A percentile compares a stretch with the other conserved stretches of the same genome.
Conservation (phyloP, 2,329 filamentous ascomycete species). For the Aspergillus persii region DNA sequence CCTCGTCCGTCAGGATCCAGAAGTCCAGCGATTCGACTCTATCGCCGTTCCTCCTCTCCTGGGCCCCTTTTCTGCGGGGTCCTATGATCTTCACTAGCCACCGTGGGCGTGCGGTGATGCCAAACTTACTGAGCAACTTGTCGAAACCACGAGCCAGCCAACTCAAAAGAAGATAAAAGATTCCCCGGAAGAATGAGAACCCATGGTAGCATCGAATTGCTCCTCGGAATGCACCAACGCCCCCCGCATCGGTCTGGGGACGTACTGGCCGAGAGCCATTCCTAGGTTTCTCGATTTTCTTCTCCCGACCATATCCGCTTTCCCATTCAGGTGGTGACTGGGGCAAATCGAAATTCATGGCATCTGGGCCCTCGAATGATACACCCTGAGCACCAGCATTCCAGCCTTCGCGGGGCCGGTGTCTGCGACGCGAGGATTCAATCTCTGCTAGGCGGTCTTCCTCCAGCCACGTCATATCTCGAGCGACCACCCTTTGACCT, state of each 20-base stretch:
- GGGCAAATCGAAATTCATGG: constrained; percentile 34
- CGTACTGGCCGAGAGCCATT: constrained; percentile 35
- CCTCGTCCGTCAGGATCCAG: constrained; percentile 54
- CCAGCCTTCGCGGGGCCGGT: constrained; percentile 16
- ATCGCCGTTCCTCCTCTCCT: constrained; percentile 11
- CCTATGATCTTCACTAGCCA: constrained; percentile 55
- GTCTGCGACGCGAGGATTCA: constrained; percentile 48
- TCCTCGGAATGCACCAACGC: constrained; percentile 75
- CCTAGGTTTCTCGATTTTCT: constrained; percentile 42
- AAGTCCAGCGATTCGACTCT: constrained; percentile 46
- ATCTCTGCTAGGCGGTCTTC: constrained; percentile 79
- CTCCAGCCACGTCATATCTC: constrained; percentile 84
- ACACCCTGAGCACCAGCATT: constrained; percentile 14
- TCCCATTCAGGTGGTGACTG: constrained; percentile 38
- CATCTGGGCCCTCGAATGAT: constrained; percentile 32
- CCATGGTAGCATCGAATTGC: constrained; percentile 75
- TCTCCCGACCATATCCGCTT: constrained; percentile 47
- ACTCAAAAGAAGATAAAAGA: constrained; percentile 63
- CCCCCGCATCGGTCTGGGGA: constrained; percentile 48
- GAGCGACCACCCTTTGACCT: constrained; percentile 71
- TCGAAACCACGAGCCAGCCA: constrained; percentile 57
- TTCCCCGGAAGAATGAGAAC: constrained; percentile 70
- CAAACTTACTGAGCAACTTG: constrained; percentile 56
- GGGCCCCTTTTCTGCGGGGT: constrained; percentile 20
- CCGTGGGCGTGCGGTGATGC: constrained; percentile 60